Percentiles rank a stretch among this genome's conserved stretches.
phyloP scores from a whole-genome alignment of 495 filamentous ascomycete species.

The Bacidia gigantensis region DNA sequence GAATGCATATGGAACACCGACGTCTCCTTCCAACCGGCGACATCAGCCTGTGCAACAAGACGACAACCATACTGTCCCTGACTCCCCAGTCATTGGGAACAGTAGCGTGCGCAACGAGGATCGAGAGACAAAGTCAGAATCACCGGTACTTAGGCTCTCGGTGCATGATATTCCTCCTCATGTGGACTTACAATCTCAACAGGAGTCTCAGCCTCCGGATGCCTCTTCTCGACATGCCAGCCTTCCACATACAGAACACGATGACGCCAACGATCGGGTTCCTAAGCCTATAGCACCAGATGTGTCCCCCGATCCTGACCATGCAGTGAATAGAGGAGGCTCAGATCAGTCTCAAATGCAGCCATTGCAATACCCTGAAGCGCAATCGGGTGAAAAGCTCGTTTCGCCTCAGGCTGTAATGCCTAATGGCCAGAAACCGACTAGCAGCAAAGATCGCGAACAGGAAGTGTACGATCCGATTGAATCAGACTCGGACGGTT shows the following conservation, averaged over 20 bases:
- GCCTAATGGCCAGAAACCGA: neutral
- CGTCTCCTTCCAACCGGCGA: constrained; percentile 8
- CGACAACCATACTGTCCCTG: constrained; percentile 6
- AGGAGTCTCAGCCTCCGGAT: neutral
- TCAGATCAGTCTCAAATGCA: too few species aligned
- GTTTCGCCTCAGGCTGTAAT: neutral
- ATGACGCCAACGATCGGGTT: too few species aligned
- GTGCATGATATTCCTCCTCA: constrained; percentile 3
- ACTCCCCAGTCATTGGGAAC: constrained; percentile 13
- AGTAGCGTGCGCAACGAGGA: neutral
- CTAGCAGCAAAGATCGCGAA: neutral
- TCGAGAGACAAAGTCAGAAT: constrained; percentile 14
- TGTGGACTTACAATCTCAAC: neutral
- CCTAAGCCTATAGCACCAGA: too few species aligned
- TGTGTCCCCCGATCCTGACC: too few species aligned
- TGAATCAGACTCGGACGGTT: constrained; percentile 13
- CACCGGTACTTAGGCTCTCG: constrained; percentile 10
- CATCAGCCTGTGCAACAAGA: neutral
- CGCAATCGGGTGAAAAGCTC: neutral
- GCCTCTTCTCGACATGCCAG: neutral
- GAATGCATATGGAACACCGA: constrained; percentile 17
- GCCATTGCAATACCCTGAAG: too few species aligned
- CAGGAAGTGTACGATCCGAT: constrained; percentile 13
- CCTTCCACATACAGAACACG: too few species aligned
- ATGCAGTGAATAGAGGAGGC: too few species aligned